Percentiles rank a stretch among this genome's conserved stretches.
phyloP scores from a whole-genome alignment of 129 eudicot species.

The Helianthus annuus region DNA sequence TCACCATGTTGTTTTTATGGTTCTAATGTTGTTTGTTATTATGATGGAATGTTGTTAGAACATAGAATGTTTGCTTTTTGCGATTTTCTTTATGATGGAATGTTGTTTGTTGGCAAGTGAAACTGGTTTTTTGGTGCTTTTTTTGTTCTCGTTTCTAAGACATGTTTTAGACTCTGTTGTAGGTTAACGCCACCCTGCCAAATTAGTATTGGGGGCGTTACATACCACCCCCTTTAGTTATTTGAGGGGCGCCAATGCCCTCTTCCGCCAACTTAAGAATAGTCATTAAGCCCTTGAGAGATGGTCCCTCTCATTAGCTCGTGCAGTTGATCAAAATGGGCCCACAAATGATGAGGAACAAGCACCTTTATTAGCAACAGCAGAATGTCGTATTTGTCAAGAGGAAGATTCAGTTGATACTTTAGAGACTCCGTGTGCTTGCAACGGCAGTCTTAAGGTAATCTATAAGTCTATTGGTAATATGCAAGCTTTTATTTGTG shows the following conservation, averaged over 20 bases:
- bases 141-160: not conserved
- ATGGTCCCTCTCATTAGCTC: slow-evolving; percentile 38
- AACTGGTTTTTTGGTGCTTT: not conserved
- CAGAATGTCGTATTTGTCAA: slow-evolving; percentile 97
- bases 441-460: slow-evolving; percentile 97
- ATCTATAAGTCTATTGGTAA: not conserved
- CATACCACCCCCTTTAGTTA: too few species aligned
- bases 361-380: slow-evolving; percentile 64
- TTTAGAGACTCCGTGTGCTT: slow-evolving; percentile 85
- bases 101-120: slow-evolving; percentile 15
- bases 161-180: not conserved
- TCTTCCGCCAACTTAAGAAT: too few species aligned
- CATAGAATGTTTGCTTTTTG: not conserved
- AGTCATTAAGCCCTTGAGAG: too few species aligned
- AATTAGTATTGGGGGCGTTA: too few species aligned
- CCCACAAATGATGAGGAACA: slow-evolving; percentile 54
- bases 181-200: too few species aligned
- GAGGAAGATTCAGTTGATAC: slow-evolving; percentile 74
- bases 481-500: not conserved
- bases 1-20: not conserved
- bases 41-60: not conserved
- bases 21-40: not conserved
- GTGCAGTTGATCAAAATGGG: slow-evolving; percentile 42
- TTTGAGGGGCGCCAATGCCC: too few species aligned
- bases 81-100: not conserved